Evolutionary conservation across 176 grass and related monocot species (phyloP), one percentile per base, ranked within the genome.

Genomic region (Aegilops umbellulata): DNA sequence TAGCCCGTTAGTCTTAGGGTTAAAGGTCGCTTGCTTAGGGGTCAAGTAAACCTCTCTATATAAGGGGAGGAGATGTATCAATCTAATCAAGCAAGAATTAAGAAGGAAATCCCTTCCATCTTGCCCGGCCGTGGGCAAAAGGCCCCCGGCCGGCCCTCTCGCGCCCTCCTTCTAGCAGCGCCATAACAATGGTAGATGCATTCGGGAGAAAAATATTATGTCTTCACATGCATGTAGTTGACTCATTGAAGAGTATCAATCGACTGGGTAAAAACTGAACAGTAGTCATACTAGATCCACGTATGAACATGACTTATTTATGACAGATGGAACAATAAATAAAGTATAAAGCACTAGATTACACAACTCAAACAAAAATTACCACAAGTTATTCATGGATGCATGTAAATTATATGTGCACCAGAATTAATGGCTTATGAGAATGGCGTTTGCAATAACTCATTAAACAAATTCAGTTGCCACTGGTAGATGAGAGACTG

Each of bases 361-460:
- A 39, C 12, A 38, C 13, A 79, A 79, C 20, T 79, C 76, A 62
- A 79, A 61, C 13, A 79, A 41, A 38, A 79, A 62, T 6, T 79
- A 62, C 12, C 34, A 62, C 32, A 42, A 63, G 24, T 80, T 6
- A 65, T 65, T 29, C 60, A 80, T 29, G 23, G 16, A 44, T 41
- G 36, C 35, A 80, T 39, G 8, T 41, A 19, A 65, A 65, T 65
- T 80, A 62, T 39, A 65, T 42, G 60, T 24, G 2, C 62, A 51
- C 41, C 0, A 49, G n/a, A 67, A 51, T 41, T 80, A 27, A 30
- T 51, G 39, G 39, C 39, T 67, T 49, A 46, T 81, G 41, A 81
- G 17, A 67, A 67, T 51, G 13, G 24, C 25, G 49, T 64, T 27
- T 81, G 65, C 60, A 30, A 65, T 44, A 25, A 11, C 35, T 80